Base-by-base conservation (phyloP, 306 rosid genomes). In the Vachellia collinsii region DNA sequence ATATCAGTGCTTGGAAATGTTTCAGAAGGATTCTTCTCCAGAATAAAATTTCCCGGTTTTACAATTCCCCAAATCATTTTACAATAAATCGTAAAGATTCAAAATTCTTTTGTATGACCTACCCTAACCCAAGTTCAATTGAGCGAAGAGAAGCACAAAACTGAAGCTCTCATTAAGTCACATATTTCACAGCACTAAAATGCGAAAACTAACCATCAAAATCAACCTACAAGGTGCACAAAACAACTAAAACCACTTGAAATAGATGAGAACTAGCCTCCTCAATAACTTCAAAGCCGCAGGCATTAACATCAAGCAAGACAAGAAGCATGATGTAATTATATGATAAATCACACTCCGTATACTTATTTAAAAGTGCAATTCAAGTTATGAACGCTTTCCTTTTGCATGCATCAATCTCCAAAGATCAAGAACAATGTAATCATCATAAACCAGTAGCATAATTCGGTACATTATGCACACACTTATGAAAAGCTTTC, bases 401-500 rank as follows among this genome's bases (percentile, higher is more conserved):
- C 23, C 5, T 38, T 23, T 38, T 39, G 50, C 48, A 34, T 44
- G 46, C 80, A 76, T 29, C 47, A 63, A 46, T 43, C 42, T 42
- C 58, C 22, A 8, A 42, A 59, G 79, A 61, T 61, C 43, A 61
- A 59, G 34, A 44, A 62, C n/a, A 62, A 63, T 17, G 46, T 44
- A 62, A 37, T 4, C 72, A 37, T 4, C 70, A 61, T 75, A 61
- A 36, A 75, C 44, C 72, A 62, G 19, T 62, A 44, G 46, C 47
- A 29, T 20, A 25, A 59, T 61, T 19, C 47, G 19, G 11, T 12
- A 46, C 39, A 4, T 42, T 58, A 39, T 10, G 61, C 20, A 56
- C 63, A n/a, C 6, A 53, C 38, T 44, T 63, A 36, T 8, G 73
- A 77, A 1, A 13, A 38, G 47, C 6, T 62, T 25, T 36, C 6